Evolutionary conservation across 768 basidiomycete species (phyloP).

Genomic region (Panaeolus papilionaceus): DNA sequence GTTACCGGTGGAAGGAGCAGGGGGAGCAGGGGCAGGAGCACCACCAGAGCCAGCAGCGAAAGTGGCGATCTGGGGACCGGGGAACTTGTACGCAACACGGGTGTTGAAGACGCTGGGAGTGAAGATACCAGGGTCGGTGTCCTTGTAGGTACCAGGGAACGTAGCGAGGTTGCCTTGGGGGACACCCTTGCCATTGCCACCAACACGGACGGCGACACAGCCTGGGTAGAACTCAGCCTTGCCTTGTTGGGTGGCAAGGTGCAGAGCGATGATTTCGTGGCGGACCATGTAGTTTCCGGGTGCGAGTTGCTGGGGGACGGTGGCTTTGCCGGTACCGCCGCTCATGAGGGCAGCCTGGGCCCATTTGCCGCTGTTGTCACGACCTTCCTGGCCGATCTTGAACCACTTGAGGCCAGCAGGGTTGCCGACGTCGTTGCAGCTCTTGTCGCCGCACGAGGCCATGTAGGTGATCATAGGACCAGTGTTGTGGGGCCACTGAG

Average conservation of each 20-base stretch:
- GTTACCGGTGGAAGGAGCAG: not conserved
- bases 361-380: slow-evolving; percentile 49
- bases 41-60: not conserved
- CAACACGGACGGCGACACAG: no score
- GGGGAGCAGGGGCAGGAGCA: not conserved
- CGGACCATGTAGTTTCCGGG: slow-evolving; percentile 79
- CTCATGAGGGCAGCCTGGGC: slow-evolving; percentile 54
- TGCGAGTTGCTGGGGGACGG: slow-evolving; percentile 58
- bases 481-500: slow-evolving; percentile 50
- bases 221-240: no score
- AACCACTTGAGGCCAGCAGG: slow-evolving; percentile 69
- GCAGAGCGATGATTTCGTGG: slow-evolving; percentile 82
- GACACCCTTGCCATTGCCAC: slow-evolving; percentile 23
- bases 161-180: slow-evolving; percentile 56
- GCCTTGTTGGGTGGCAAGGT: slow-evolving; percentile 47
- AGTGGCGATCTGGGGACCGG: slow-evolving; percentile 21
- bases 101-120: slow-evolving; percentile 48
- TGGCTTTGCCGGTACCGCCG: slow-evolving; percentile 47
- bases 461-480: slow-evolving; percentile 78
- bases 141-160: slow-evolving; percentile 77
- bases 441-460: slow-evolving; percentile 58
- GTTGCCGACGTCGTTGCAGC: slow-evolving; percentile 60
- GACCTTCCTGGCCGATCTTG: slow-evolving; percentile 66
- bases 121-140: slow-evolving; percentile 75
- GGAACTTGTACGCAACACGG: slow-evolving; percentile 39